Evolutionary conservation across 2,329 filamentous ascomycete genomes (phyloP), one percentile per base, ranked within the genome.

Genomic region (Colletotrichum tabaci): DNA sequence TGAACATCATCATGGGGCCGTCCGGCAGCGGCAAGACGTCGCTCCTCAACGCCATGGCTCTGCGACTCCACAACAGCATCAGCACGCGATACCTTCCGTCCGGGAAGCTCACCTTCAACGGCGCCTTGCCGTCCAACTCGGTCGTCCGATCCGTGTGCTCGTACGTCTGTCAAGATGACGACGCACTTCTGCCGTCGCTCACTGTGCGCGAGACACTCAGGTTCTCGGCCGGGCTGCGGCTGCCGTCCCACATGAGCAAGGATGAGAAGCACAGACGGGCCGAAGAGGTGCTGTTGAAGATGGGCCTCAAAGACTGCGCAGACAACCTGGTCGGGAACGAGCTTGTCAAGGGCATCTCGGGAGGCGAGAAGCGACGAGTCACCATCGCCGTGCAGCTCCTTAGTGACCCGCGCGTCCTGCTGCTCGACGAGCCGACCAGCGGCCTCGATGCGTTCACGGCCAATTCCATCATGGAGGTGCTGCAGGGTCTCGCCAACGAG

Each of bases 1-100:
- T 95, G 16, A 95, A 95, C 73, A 87, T 94, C 30, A 93, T 95
- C 74, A 94, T 95, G 92, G 93, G 93, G 0, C 93, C 93, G 0
- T 94, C 92, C 0, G 93, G 93, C 0, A 92, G 90, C 56, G 93
- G 93, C 1, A 95, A 95, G 79, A 94, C 92, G 0, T 93, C 91
- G 0, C 83, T 94, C 0, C 84, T 95, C 13, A 94, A 94, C 77
- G 87, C 91, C 1, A 92, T 95, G 87, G 92, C 93, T 1, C 83
- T 90, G 3, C 86, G 93, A 18, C 82, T 95, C 5, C 88, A 89
- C 35, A 89, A 89, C 67, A 90, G 88, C 1, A 74, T 90, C 3
- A 85, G 87, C 2, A 93, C 90, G 0, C 86, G 85, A 66, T 95
- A 95, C 76, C 84, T 82, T 5, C 83, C 88, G 3, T 85, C 84